Conservation (phyloP, 192 early-diverging fungal genomes). For the Coemansia interrupta region DNA sequence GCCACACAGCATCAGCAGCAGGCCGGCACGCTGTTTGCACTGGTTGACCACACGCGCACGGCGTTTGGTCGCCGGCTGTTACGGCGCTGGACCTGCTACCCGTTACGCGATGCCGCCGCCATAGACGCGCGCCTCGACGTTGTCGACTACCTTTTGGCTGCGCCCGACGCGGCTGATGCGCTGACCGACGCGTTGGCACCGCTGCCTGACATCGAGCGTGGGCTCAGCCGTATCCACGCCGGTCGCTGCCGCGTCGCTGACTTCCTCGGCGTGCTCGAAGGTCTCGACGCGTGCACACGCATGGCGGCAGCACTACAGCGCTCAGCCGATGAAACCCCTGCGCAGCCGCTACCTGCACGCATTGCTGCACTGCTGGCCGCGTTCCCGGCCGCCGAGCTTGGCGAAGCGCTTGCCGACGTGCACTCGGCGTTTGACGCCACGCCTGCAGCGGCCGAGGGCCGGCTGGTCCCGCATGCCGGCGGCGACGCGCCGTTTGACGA, state of each 20-base stretch:
- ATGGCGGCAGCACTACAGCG: constrained; percentile 16
- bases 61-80: constrained; percentile 86
- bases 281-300: constrained; percentile 52
- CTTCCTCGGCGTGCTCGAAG: constrained; percentile 65
- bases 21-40: constrained; percentile 75
- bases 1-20: neutral
- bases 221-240: constrained; percentile 86
- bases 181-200: constrained; percentile 47
- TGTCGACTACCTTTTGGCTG: constrained; percentile 72
- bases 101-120: constrained; percentile 60
- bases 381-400: constrained; percentile 60
- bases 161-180: constrained; percentile 52
- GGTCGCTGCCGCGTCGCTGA: constrained; percentile 81
- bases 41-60: constrained; percentile 80
- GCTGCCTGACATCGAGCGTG: constrained; percentile 86
- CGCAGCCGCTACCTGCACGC: constrained; percentile 14
- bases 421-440: constrained; percentile 69
- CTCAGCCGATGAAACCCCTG: neutral
- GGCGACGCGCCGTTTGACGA: constrained; percentile 78
- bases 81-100: constrained; percentile 85
- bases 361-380: constrained; percentile 20
- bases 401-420: constrained; percentile 67
- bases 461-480: constrained; percentile 65
- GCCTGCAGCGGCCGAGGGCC: constrained; percentile 57
- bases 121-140: constrained; percentile 88